phyloP scores from a whole-genome alignment of 2,329 filamentous ascomycete species.

The Neonectria coccinea region DNA sequence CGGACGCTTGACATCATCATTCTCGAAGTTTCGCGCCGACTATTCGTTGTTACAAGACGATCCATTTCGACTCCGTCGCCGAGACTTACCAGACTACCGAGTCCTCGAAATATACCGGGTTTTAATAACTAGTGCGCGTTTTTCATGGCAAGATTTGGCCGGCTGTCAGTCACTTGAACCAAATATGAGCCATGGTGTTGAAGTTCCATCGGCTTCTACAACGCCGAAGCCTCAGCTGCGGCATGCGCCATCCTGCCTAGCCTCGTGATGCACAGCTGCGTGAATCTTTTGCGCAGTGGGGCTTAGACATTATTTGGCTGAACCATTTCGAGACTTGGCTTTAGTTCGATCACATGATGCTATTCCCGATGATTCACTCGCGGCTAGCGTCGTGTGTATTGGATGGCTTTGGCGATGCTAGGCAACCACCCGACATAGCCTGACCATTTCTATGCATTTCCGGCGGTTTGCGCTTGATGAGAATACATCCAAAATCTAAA shows the following conservation, averaged over 20 bases:
- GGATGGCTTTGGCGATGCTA: slow-evolving; percentile 7
- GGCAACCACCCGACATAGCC: slow-evolving; percentile 12
- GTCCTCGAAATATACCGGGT: neutral
- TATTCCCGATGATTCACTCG: slow-evolving; percentile 11
- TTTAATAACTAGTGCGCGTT: neutral
- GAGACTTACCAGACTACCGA: neutral
- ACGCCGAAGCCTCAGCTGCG: neutral
- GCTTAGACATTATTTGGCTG: slow-evolving; percentile 1
- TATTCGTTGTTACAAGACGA: neutral
- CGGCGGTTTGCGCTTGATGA: neutral
- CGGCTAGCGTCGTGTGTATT: neutral
- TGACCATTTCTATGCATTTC: neutral
- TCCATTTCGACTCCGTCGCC: neutral
- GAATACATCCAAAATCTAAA: neutral
- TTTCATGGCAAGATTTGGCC: neutral
- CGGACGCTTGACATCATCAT: neutral
- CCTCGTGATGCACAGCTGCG: slow-evolving; percentile 3
- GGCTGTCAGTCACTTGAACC: neutral
- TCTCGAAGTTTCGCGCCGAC: neutral
- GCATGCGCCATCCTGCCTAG: neutral
- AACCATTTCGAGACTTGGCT: neutral
- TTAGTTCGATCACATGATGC: slow-evolving; percentile 10
- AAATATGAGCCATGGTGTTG: neutral
- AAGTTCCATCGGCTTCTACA: neutral
- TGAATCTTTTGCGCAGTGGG: slow-evolving; percentile 7